Evolutionary conservation across 495 filamentous ascomycete species (phyloP).

Genomic region (Zalerion maritima): DNA sequence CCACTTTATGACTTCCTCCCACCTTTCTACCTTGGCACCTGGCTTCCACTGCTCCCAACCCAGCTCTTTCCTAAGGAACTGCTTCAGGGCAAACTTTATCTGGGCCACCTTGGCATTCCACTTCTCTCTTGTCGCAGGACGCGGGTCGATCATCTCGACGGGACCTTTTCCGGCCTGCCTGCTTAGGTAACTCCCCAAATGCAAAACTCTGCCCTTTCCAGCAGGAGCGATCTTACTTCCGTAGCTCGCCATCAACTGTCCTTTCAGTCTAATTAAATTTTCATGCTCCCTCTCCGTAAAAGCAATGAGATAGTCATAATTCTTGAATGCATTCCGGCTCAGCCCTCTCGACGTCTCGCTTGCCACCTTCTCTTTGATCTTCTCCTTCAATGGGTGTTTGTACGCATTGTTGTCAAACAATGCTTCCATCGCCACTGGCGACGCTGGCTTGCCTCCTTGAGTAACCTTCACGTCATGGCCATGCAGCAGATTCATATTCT

Average conservation of each 20-base stretch:
- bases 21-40: too few species aligned
- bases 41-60: too few species aligned
- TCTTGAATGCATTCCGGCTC: constrained; percentile 5
- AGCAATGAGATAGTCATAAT: constrained; percentile 12
- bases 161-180: too few species aligned
- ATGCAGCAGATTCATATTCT: constrained; percentile 6
- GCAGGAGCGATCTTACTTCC: not conserved
- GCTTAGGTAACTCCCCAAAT: constrained; percentile 11
- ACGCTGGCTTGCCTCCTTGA: constrained; percentile 4
- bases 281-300: constrained; percentile 14
- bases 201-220: constrained; percentile 11
- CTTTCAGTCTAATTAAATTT: constrained; percentile 13
- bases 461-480: constrained; percentile 5
- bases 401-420: constrained; percentile 14
- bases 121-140: too few species aligned
- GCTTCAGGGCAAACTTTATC: too few species aligned
- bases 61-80: too few species aligned
- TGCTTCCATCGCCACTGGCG: constrained; percentile 1
- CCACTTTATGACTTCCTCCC: too few species aligned
- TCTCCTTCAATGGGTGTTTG: constrained; percentile 10
- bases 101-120: too few species aligned
- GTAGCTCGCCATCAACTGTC: constrained; percentile 3
- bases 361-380: constrained; percentile 2
- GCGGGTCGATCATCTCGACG: too few species aligned
- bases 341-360: constrained; percentile 4